phyloP scores from a whole-genome alignment of 192 early-diverging fungal species.

The Rhizoclosmatium sp. region DNA sequence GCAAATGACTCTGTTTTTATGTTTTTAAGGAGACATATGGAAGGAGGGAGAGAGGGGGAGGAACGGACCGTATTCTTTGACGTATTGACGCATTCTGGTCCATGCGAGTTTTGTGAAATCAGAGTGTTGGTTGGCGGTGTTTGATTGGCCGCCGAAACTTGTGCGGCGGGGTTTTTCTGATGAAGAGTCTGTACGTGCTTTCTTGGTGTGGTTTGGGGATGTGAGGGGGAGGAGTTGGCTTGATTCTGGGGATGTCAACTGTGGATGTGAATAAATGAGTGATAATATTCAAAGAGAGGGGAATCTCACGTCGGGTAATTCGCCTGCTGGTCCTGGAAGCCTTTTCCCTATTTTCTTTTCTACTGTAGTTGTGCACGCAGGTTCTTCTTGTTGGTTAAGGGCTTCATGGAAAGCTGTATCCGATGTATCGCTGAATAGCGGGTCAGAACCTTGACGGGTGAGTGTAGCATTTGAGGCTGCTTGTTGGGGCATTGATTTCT shows the following conservation, averaged over 20 bases:
- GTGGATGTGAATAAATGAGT: not conserved
- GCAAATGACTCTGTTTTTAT: not conserved
- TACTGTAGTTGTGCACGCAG: not conserved
- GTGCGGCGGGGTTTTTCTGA: not conserved
- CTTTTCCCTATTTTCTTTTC: not conserved
- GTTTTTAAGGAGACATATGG: not conserved
- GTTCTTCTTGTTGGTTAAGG: not conserved
- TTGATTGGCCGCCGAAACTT: not conserved
- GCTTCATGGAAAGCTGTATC: not conserved
- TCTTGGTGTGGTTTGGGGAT: not conserved
- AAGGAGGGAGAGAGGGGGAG: not conserved
- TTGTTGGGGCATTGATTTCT: no score
- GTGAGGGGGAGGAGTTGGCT: not conserved
- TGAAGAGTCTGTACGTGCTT: not conserved
- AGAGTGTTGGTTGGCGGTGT: not conserved
- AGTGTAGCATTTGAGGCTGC: not conserved
- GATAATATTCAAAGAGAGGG: not conserved
- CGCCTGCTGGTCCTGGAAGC: slow-evolving; percentile 28
- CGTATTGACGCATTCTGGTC: not conserved
- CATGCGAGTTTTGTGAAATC: slow-evolving; percentile 23
- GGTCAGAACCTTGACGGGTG: not conserved
- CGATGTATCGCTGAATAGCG: not conserved
- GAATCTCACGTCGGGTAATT: slow-evolving; percentile 14
- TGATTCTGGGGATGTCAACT: not conserved
- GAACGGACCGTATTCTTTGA: not conserved